A percentile compares a stretch with the other conserved stretches of the same genome.
Evolutionary conservation across 768 basidiomycete species (phyloP).

Genomic region (Serendipita sp.): DNA sequence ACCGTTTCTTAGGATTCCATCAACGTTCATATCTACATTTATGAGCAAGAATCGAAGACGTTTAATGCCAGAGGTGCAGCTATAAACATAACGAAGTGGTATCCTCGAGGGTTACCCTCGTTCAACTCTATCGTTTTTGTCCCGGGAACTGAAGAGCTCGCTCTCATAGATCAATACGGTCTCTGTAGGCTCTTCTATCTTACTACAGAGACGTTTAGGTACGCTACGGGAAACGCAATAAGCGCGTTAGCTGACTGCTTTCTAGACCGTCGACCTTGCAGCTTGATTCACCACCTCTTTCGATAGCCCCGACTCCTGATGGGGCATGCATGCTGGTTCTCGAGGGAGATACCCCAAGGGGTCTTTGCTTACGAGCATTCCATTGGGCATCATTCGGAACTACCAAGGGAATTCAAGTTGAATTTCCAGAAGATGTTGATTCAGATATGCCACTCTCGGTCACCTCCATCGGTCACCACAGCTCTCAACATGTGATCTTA

Average conservation of each 20-base stretch:
- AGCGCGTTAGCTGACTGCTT: too few relatives aligned
- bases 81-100: background rate
- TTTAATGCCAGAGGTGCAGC: background rate
- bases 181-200: background rate
- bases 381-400: conserved; percentile 43
- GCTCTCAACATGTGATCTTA: conserved; percentile 28
- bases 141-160: background rate
- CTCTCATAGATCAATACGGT: background rate
- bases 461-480: conserved; percentile 32
- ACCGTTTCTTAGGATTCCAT: too few relatives aligned
- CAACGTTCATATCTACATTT: background rate
- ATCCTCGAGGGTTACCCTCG: background rate
- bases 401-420: conserved; percentile 25
- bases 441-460: conserved; percentile 17
- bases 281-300: background rate
- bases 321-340: conserved; percentile 34
- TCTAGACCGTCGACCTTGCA: background rate
- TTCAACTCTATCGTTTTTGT: background rate
- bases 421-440: background rate
- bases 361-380: conserved; percentile 24
- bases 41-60: background rate
- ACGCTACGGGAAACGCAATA: background rate
- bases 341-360: conserved; percentile 15
- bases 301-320: conserved; percentile 29
- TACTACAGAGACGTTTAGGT: background rate